Percentiles rank a stretch among this genome's conserved stretches.
phyloP scores from a whole-genome alignment of 2,329 filamentous ascomycete genomes.

The Verticillium dahliae region DNA sequence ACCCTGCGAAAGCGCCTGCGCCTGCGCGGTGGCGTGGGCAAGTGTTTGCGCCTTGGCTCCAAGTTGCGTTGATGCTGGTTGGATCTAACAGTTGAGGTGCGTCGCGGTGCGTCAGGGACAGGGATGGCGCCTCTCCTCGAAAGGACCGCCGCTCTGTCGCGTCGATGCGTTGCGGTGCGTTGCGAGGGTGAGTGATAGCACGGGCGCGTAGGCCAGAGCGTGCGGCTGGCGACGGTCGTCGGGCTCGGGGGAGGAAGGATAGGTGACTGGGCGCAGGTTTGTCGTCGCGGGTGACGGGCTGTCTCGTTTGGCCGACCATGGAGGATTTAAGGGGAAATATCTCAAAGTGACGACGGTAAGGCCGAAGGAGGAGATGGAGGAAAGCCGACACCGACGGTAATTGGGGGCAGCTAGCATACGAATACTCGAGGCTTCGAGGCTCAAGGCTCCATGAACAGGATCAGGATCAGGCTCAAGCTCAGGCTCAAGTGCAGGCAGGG shows the following conservation, averaged over 20 bases:
- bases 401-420: not conserved
- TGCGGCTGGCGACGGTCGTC: not conserved
- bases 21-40: not conserved
- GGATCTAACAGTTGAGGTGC: not conserved
- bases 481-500: no score
- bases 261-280: not conserved
- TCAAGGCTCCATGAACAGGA: no score
- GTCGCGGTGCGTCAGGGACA: not conserved
- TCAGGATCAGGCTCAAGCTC: no score
- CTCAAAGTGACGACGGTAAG: not conserved
- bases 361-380: not conserved
- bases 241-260: not conserved
- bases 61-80: not conserved
- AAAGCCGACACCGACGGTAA: not conserved
- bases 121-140: not conserved
- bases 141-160: not conserved
- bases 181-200: not conserved
- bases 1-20: not conserved
- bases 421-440: not conserved
- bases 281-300: not conserved
- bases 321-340: not conserved
- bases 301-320: not conserved
- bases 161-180: not conserved
- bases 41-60: not conserved
- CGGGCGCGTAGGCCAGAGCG: not conserved